Evolutionary conservation across 192 early-diverging fungal species (phyloP).

Genomic region (Rhizophagus clarus): DNA sequence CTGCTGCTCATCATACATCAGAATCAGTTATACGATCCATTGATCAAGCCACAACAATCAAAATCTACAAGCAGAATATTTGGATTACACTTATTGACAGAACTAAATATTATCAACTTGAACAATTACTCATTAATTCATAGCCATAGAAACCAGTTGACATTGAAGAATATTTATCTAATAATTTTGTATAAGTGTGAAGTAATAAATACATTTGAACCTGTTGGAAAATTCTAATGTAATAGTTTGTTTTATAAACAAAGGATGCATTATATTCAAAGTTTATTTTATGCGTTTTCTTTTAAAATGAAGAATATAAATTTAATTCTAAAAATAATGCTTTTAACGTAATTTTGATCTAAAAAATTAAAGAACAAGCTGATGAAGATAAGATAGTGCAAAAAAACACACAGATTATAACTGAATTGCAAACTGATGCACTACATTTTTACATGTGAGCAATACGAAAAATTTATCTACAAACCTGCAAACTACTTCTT

Average conservation of each 20-base stretch:
- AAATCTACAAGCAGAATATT: background rate
- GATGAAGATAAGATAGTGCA: background rate
- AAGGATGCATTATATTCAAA: background rate
- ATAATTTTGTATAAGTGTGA: background rate
- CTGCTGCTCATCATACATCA: background rate
- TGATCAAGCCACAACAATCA: background rate
- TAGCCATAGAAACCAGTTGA: background rate
- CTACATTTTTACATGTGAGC: background rate
- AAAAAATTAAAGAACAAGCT: background rate
- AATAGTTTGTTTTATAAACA: background rate
- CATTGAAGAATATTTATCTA: background rate
- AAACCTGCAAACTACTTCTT: background rate
- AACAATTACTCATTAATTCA: background rate
- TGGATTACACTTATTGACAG: background rate
- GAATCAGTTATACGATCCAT: background rate
- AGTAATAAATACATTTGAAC: background rate
- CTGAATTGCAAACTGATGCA: background rate
- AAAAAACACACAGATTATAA: background rate
- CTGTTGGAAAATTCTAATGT: background rate
- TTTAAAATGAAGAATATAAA: background rate
- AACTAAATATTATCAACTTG: background rate
- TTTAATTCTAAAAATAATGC: background rate
- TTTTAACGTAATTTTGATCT: background rate
- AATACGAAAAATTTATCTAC: background rate
- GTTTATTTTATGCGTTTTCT: background rate